Evolutionary conservation across 176 grass and related monocot species (phyloP).

Genomic region (Zea mays): DNA sequence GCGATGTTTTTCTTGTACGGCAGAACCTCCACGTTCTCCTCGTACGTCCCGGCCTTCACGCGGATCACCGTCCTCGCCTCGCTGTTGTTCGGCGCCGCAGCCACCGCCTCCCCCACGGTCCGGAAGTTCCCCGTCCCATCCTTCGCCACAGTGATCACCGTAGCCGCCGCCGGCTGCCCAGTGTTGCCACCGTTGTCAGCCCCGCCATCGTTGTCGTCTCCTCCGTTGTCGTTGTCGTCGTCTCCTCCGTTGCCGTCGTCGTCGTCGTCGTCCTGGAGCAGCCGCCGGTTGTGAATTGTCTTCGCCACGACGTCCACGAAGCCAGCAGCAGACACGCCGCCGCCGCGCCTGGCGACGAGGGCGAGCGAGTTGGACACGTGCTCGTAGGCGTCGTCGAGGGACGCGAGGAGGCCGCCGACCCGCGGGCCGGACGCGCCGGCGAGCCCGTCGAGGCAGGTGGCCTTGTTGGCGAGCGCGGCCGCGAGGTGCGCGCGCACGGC

Average conservation of each 20-base stretch:
- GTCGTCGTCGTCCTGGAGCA: constrained; percentile 33
- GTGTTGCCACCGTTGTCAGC: neutral
- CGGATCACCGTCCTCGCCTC: constrained; percentile 49
- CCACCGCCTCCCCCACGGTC: constrained; percentile 63
- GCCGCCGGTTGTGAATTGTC: constrained; percentile 32
- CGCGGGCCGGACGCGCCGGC: constrained; percentile 30
- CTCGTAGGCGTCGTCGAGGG: constrained; percentile 57
- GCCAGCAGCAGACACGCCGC: neutral
- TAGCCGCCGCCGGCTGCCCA: neutral
- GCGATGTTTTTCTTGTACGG: constrained; percentile 57
- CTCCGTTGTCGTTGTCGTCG: neutral
- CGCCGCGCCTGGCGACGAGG: constrained; percentile 34
- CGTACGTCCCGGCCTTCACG: constrained; percentile 68
- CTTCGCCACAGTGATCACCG: constrained; percentile 65
- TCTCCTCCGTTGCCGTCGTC: neutral
- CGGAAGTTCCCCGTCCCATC: constrained; percentile 58
- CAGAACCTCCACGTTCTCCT: constrained; percentile 77
- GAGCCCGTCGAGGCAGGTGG: constrained; percentile 66
- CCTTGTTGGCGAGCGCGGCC: constrained; percentile 68
- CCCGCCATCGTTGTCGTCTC: neutral
- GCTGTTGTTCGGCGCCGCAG: constrained; percentile 62
- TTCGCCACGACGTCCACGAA: constrained; percentile 12
- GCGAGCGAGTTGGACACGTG: constrained; percentile 74
- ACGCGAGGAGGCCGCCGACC: constrained; percentile 35
- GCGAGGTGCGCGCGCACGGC: constrained; percentile 55